A percentile compares a stretch with the other conserved stretches of the same genome.
These are phyloP conservation scores for Scedosporium minutisporum DNA, from an alignment of 2,329 filamentous ascomycete genomes.

Conservation along the genomic window DNA sequence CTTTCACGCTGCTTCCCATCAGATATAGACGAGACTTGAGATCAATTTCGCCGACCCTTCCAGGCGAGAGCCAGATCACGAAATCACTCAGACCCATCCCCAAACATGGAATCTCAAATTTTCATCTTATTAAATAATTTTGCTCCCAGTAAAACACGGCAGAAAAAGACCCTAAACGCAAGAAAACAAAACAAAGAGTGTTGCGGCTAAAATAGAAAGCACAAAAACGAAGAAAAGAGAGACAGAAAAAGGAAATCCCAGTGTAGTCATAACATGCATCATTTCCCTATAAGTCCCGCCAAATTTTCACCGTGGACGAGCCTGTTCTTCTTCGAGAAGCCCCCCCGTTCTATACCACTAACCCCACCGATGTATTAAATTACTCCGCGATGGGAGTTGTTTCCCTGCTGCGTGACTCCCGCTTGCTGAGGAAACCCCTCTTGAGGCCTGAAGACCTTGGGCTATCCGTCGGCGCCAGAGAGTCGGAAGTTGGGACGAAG, in stretches of 20 bases:
- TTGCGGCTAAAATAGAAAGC: background rate
- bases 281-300: background rate
- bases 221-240: background rate
- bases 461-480: slow-evolving; percentile 23
- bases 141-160: background rate
- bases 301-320: background rate
- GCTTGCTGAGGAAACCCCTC: slow-evolving; percentile 47
- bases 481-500: slow-evolving; percentile 39
- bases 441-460: slow-evolving; percentile 35
- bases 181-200: background rate
- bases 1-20: background rate
- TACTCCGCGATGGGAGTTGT: slow-evolving; percentile 25
- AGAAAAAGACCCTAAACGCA: background rate
- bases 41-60: background rate
- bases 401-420: slow-evolving; percentile 33
- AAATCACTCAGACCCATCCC: background rate
- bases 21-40: background rate
- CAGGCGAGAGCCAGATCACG: background rate
- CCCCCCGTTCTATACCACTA: too few species aligned
- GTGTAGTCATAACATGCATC: background rate
- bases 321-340: too few species aligned
- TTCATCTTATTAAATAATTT: background rate
- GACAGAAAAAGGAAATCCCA: slow-evolving; percentile 1
- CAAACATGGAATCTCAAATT: background rate
- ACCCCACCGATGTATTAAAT: background rate